Evolutionary conservation across 78 protist species (phyloP).

Genomic region (Trichosphaerium sp.): DNA sequence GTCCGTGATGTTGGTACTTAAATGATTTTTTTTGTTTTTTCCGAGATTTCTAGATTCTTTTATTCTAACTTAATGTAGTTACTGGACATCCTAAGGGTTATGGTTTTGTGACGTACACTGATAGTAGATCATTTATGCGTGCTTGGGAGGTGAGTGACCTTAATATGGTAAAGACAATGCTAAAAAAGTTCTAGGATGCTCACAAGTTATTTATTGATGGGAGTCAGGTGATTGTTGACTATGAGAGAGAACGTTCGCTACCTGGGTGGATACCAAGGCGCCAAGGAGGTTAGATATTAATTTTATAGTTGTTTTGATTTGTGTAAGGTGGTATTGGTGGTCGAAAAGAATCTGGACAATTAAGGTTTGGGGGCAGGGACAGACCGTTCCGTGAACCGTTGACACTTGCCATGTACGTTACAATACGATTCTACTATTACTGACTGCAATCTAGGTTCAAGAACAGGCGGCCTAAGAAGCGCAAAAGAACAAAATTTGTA

Average conservation of each 20-base stretch:
- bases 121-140: not conserved
- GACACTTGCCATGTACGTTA: too few species aligned
- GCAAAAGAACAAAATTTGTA: too few species aligned
- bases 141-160: not conserved
- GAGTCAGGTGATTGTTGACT: not conserved
- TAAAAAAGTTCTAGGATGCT: not conserved
- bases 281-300: not conserved
- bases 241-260: conserved; percentile 2
- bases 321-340: conserved; percentile 1
- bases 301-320: not conserved
- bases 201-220: not conserved
- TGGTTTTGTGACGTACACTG: not conserved
- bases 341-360: conserved; percentile 3
- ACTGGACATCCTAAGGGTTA: conserved; percentile 2
- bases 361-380: conserved; percentile 3
- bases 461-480: too few species aligned
- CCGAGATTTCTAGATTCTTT: not conserved
- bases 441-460: too few species aligned
- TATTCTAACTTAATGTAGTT: not conserved
- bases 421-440: too few species aligned
- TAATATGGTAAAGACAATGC: not conserved
- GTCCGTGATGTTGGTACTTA: not conserved
- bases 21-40: not conserved
- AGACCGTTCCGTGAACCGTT: not conserved
- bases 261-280: conserved; percentile 1